Evolutionary conservation across 2,329 filamentous ascomycete genomes (phyloP).

Genomic region (Fusarium incarnatum): DNA sequence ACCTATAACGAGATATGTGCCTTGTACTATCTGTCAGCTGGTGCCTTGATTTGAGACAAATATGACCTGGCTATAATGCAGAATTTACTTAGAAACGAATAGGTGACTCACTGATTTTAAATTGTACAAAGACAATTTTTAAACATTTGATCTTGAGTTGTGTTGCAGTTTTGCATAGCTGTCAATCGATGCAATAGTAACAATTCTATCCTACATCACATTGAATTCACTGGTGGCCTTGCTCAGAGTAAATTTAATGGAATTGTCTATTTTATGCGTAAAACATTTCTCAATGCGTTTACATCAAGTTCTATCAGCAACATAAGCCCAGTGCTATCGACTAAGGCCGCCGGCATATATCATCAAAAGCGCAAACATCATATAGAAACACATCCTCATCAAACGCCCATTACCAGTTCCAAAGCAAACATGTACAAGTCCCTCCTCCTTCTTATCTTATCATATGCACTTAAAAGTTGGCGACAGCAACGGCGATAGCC

Average conservation of each 20-base stretch:
- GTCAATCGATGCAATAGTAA: neutral
- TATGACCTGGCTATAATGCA: neutral
- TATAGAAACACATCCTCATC: slow-evolving; percentile 45
- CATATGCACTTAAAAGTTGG: slow-evolving; percentile 70
- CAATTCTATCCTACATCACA: neutral
- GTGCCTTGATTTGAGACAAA: neutral
- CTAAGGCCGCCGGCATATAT: slow-evolving; percentile 34
- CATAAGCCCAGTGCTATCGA: slow-evolving; percentile 21
- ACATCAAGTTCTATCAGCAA: slow-evolving; percentile 31
- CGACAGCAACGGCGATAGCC: slow-evolving; percentile 92
- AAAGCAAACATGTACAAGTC: slow-evolving; percentile 33
- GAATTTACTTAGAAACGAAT: neutral
- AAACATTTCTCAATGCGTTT: slow-evolving; percentile 32
- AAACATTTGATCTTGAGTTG: neutral
- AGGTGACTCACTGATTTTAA: neutral
- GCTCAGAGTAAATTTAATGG: slow-evolving; percentile 1
- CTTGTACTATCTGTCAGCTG: neutral
- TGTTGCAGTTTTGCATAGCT: neutral
- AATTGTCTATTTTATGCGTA: slow-evolving; percentile 43
- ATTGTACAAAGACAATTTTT: neutral
- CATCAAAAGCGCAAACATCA: slow-evolving; percentile 40
- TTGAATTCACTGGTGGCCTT: neutral
- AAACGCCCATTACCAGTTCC: slow-evolving; percentile 44
- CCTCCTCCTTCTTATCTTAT: slow-evolving; percentile 5
- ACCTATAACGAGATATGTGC: neutral